phyloP scores from a whole-genome alignment of 441 rosid species.

The Gossypium schwendimanii region DNA sequence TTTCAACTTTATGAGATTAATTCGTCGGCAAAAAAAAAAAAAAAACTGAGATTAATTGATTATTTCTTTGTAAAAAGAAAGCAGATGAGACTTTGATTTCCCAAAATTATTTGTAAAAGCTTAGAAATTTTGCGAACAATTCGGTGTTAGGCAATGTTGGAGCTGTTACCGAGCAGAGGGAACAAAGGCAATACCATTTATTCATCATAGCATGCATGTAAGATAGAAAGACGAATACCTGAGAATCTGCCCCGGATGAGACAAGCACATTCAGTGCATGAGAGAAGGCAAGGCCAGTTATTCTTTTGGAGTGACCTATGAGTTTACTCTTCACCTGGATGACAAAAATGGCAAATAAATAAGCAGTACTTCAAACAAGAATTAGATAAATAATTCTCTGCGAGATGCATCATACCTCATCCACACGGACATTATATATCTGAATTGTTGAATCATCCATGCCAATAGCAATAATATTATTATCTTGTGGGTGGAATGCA shows the following conservation, averaged over 20 bases:
- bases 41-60: too few relatives aligned
- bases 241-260: constrained; percentile 96
- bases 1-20: background rate
- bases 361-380: background rate
- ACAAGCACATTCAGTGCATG: constrained; percentile 67
- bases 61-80: background rate
- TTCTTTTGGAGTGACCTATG: constrained; percentile 86
- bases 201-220: background rate
- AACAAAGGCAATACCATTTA: background rate
- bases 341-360: constrained; percentile 2
- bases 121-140: background rate
- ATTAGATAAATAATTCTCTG: background rate
- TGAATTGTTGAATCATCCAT: constrained; percentile 83
- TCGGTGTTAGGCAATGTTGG: background rate
- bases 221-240: constrained; percentile 37
- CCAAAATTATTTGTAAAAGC: background rate
- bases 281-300: constrained; percentile 92
- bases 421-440: constrained; percentile 78
- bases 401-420: constrained; percentile 49
- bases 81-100: background rate
- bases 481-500: constrained; percentile 88
- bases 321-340: constrained; percentile 89
- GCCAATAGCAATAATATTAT: constrained; percentile 75
- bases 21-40: background rate
- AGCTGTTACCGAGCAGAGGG: background rate